Conservation (phyloP, 176 grass and related monocot genomes). For the Carex cristatella region DNA sequence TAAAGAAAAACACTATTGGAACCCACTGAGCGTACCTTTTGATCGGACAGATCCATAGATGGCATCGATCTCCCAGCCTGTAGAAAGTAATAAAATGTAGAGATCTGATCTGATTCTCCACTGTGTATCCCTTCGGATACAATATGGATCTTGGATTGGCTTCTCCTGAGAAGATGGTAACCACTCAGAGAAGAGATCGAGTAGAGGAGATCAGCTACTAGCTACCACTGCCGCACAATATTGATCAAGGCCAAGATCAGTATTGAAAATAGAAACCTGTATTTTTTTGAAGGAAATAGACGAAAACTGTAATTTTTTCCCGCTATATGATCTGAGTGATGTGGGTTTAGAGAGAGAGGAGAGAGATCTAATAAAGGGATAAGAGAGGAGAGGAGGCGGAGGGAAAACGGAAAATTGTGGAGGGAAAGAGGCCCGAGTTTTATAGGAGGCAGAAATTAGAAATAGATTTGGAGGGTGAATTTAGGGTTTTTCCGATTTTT, state of each 20-base stretch:
- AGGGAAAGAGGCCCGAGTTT: slow-evolving; percentile 27
- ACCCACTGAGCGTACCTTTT: slow-evolving; percentile 31
- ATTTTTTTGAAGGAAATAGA: too few relatives aligned
- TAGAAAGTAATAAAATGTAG: background rate
- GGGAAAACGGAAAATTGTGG: slow-evolving; percentile 30
- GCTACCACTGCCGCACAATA: background rate
- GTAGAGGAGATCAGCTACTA: background rate
- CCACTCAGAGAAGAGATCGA: background rate
- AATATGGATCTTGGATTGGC: background rate
- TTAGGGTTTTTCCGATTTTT: slow-evolving; percentile 24
- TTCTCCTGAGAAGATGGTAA: background rate
- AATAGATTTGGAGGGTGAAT: background rate
- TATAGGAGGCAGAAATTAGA: background rate
- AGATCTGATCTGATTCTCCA: slow-evolving; percentile 17
- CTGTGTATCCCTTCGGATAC: background rate
- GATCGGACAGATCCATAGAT: slow-evolving; percentile 46
- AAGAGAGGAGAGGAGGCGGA: slow-evolving; percentile 18
- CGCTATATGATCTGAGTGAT: slow-evolving; percentile 32
- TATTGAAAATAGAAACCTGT: background rate
- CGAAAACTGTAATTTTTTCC: background rate
- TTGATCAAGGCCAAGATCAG: background rate
- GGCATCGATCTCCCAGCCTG: background rate
- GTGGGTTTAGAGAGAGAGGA: background rate
- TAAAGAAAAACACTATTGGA: background rate
- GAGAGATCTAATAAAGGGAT: slow-evolving; percentile 22